phyloP scores from a whole-genome alignment of 2,329 filamentous ascomycete species.

The Epichloe gansuensis region DNA sequence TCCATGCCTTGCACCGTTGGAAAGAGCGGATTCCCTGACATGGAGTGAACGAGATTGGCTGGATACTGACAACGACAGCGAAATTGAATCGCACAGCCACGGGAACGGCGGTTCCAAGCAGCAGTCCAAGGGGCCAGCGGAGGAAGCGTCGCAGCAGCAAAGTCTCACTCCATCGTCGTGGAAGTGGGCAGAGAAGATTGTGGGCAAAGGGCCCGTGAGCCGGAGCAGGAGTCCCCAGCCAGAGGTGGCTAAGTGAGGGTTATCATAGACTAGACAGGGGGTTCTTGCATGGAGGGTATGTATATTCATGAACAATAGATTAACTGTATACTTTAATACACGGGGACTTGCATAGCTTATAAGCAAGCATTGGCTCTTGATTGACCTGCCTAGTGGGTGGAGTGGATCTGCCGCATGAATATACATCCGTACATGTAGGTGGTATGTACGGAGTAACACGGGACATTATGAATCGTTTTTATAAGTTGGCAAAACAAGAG shows the following conservation, averaged over 20 bases:
- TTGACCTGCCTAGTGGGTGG: no score
- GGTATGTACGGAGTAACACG: no score
- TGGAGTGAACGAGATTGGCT: conserved; percentile 57
- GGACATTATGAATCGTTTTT: no score
- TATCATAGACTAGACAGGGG: neutral
- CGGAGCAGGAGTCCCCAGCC: conserved; percentile 16
- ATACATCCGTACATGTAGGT: no score
- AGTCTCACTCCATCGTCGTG: conserved; percentile 22
- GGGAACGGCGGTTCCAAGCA: conserved; percentile 8
- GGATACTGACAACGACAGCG: conserved; percentile 37
- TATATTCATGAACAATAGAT: neutral
- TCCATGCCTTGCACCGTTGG: conserved; percentile 8
- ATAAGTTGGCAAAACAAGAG: no score
- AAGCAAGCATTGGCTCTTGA: no score
- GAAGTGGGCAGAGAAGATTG: conserved; percentile 45
- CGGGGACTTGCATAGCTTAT: neutral
- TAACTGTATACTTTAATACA: neutral
- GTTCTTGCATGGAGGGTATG: neutral
- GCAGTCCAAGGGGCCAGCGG: conserved; percentile 3
- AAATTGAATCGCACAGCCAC: conserved; percentile 13
- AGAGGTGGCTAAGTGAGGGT: neutral
- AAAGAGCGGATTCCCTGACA: conserved; percentile 38
- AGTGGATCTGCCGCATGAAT: no score
- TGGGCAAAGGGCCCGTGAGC: conserved; percentile 25
- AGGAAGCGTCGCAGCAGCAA: conserved; percentile 7